Percentiles rank a stretch among this genome's conserved stretches.
phyloP scores from a whole-genome alignment of 805 yeast genomes.

The Kodamaea laetipori region DNA sequence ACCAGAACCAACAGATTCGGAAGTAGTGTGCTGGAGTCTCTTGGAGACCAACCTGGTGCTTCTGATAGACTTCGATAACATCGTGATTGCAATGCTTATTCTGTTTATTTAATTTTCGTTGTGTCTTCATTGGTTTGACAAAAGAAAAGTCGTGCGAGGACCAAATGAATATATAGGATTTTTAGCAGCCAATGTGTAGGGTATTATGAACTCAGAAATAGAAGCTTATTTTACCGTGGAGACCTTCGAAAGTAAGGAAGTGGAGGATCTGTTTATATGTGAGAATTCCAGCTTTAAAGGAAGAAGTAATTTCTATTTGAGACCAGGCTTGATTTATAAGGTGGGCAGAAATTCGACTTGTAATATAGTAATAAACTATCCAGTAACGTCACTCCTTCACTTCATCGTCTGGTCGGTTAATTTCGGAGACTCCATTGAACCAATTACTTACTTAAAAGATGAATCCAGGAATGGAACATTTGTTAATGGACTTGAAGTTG shows the following conservation, averaged over 20 bases:
- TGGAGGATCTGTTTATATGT: too few species aligned
- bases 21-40: conserved; percentile 32
- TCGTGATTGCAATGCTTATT: conserved; percentile 14
- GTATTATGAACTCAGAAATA: too few species aligned
- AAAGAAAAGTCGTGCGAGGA: background rate
- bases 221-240: too few species aligned
- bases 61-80: conserved; percentile 33
- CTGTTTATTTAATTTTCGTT: conserved; percentile 7
- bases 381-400: too few species aligned
- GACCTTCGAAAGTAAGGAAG: too few species aligned
- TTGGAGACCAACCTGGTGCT: conserved; percentile 25
- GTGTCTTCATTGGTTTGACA: conserved; percentile 11
- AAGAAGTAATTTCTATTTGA: too few species aligned
- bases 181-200: conserved; percentile 14
- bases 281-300: too few species aligned
- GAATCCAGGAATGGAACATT: conserved; percentile 53
- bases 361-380: too few species aligned
- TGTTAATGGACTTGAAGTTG: conserved; percentile 39
- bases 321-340: too few species aligned
- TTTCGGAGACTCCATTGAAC: too few species aligned
- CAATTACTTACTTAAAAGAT: conserved; percentile 27
- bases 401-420: too few species aligned
- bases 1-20: conserved; percentile 25
- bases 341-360: too few species aligned
- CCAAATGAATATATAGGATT: background rate